These are phyloP conservation scores for Brassica rapa DNA, from an alignment of 345 rosid species.

Conservation along the genomic window DNA sequence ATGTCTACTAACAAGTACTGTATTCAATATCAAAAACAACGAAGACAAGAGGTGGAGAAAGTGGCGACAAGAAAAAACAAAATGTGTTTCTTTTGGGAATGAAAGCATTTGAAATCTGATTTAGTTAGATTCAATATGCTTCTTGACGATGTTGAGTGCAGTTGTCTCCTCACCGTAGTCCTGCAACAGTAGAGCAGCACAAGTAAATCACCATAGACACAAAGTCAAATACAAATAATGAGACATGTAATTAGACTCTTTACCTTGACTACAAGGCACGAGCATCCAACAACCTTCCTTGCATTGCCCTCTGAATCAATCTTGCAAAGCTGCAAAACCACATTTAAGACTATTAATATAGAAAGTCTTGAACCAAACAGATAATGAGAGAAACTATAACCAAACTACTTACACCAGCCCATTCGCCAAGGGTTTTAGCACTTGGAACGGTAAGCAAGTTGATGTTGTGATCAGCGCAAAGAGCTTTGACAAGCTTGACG, in stretches of 20 bases:
- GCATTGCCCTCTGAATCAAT: slow-evolving; percentile 88
- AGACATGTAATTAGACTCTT: neutral
- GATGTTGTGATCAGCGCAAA: slow-evolving; percentile 73
- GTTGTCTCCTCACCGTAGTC: slow-evolving; percentile 46
- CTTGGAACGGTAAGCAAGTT: slow-evolving; percentile 65
- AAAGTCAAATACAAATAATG: neutral
- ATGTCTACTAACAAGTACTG: slow-evolving; percentile 11
- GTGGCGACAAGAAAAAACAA: slow-evolving; percentile 3
- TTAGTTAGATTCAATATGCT: slow-evolving; percentile 32
- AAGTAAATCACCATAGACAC: neutral
- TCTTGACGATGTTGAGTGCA: slow-evolving; percentile 39
- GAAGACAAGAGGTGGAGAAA: neutral
- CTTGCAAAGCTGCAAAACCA: slow-evolving; percentile 69
- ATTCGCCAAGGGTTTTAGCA: slow-evolving; percentile 86
- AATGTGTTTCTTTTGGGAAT: neutral
- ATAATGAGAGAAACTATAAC: neutral
- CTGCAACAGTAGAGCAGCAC: neutral
- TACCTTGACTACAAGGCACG: slow-evolving; percentile 84
- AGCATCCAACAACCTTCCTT: slow-evolving; percentile 84
- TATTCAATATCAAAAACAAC: slow-evolving; percentile 17
- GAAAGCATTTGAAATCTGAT: slow-evolving; percentile 21
- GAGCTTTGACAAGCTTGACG: slow-evolving; percentile 71
- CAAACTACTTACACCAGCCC: slow-evolving; percentile 79
- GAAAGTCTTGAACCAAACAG: neutral
- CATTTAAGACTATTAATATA: slow-evolving; percentile 4